These are phyloP conservation scores for Kodamaea sagamina DNA, from an alignment of 805 yeast genomes.

Conservation along the genomic window DNA sequence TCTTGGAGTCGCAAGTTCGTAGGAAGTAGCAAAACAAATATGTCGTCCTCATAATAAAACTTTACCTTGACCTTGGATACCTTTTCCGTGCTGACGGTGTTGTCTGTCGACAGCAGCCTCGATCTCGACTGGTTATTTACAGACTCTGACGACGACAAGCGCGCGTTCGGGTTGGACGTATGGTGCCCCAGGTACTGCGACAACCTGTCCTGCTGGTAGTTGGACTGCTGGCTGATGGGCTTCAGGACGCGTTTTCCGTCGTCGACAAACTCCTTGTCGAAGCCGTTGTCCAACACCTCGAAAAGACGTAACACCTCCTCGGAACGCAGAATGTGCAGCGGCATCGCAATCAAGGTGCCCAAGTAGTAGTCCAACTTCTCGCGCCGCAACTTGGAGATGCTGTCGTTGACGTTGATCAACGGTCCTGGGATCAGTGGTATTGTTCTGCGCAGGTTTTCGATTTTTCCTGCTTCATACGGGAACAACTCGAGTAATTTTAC, in stretches of 20 bases:
- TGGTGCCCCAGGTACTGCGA: constrained; percentile 50
- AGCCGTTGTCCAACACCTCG: constrained; percentile 57
- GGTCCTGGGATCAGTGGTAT: constrained; percentile 98
- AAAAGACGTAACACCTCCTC: constrained; percentile 71
- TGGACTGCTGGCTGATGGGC: constrained; percentile 41
- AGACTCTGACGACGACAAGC: constrained; percentile 32
- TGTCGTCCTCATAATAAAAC: constrained; percentile 78
- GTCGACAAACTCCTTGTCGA: constrained; percentile 52
- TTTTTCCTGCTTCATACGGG: constrained; percentile 91
- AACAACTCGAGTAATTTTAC: constrained; percentile 76
- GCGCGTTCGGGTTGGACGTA: constrained; percentile 11
- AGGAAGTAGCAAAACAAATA: constrained; percentile 67
- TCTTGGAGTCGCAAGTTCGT: constrained; percentile 49
- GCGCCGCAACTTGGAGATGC: constrained; percentile 54
- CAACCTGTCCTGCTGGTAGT: constrained; percentile 52
- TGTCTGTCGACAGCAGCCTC: constrained; percentile 15
- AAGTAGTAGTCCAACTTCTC: constrained; percentile 56
- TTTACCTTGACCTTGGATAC: constrained; percentile 58
- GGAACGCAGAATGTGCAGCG: constrained; percentile 71
- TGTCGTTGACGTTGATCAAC: constrained; percentile 82
- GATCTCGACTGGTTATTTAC: constrained; percentile 15
- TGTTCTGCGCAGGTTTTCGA: constrained; percentile 71
- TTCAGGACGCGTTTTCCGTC: constrained; percentile 29
- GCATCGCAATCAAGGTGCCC: constrained; percentile 64
- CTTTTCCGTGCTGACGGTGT: constrained; percentile 17